These are phyloP conservation scores for Streptanthus diversifolius DNA, from an alignment of 345 rosid genomes.

Conservation along the genomic window DNA sequence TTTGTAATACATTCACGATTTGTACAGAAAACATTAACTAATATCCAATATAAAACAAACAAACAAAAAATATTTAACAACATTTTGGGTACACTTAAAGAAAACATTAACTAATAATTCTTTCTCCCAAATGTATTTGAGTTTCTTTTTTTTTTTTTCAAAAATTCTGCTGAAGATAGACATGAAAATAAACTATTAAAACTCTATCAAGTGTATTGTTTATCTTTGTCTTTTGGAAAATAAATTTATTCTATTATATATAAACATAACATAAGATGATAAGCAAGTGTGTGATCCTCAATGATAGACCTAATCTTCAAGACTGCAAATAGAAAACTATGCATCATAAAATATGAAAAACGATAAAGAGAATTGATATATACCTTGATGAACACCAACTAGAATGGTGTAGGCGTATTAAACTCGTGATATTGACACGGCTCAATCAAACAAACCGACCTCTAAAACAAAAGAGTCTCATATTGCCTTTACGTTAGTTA, in stretches of 20 bases:
- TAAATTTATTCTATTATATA: background rate
- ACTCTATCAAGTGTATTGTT: too few relatives aligned
- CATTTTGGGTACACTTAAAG: too few relatives aligned
- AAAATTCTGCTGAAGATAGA: too few relatives aligned
- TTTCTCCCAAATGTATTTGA: background rate
- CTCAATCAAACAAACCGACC: slow-evolving; percentile 71
- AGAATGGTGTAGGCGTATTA: background rate
- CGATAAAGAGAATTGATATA: background rate
- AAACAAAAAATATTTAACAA: too few relatives aligned
- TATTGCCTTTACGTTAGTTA: background rate
- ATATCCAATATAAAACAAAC: too few relatives aligned
- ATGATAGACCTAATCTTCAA: background rate
- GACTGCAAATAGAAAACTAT: background rate
- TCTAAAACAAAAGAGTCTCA: slow-evolving; percentile 49
- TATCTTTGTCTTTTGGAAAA: background rate
- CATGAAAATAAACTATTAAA: too few relatives aligned
- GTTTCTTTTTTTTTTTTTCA: background rate
- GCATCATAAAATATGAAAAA: background rate
- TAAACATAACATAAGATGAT: background rate
- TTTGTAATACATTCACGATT: too few relatives aligned
- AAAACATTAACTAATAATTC: background rate
- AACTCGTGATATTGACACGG: slow-evolving; percentile 96
- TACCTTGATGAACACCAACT: background rate
- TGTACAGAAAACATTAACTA: too few relatives aligned
- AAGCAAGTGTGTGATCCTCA: slow-evolving; percentile 14